Base-by-base conservation (phyloP, 2,329 filamentous ascomycete genomes). In the Dactylellina parvicollis region DNA sequence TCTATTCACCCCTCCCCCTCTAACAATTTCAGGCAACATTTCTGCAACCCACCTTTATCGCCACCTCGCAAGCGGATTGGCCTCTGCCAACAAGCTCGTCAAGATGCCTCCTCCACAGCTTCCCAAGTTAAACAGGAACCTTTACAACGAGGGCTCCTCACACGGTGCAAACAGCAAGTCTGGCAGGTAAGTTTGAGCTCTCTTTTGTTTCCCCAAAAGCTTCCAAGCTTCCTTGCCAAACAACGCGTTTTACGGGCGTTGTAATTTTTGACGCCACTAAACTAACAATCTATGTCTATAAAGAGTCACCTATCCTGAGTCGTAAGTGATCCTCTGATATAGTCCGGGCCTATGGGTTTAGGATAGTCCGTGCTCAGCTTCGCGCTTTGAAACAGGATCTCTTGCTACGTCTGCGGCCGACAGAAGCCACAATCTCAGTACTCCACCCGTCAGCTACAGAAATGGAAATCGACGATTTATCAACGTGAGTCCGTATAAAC, bases 361-460 rank as follows among this genome's bases (percentile, higher is more conserved):
- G 18, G 8, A 24, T 20, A 40, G 20, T 12, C 5, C 14, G n/a
- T 40, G 34, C 34, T 60, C 16, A 56, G 20, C 26, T 40, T 5
- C 10, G 2, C 28, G 2, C 1, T 10, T 57, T 14, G 4, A 24
- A 22, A 34, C 18, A 66, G 18, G 12, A 75, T 78, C 36, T 46
- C 28, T 3, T 78, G 77, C 57, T 74, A 67, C 34, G 61, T 76
- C 56, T 78, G 77, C 32, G 50, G 65, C 4, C 67, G 60, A 12
- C 16, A 20, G 14, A 78, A 77, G 20, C 56, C 71, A 3, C 67
- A 66, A n/a, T 69, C 57, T 5, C 66, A 76, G 16, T 78, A 60
- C 32, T 75, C 77, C 34, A 73, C 75, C 8, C 75, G 76, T 28
- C 77, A 78, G 42, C 54, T 77, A 9, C 36, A 36, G 32, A 78